These are phyloP conservation scores for Posidonia oceanica DNA, from an alignment of 116 monocot genomes.

Conservation along the genomic window DNA sequence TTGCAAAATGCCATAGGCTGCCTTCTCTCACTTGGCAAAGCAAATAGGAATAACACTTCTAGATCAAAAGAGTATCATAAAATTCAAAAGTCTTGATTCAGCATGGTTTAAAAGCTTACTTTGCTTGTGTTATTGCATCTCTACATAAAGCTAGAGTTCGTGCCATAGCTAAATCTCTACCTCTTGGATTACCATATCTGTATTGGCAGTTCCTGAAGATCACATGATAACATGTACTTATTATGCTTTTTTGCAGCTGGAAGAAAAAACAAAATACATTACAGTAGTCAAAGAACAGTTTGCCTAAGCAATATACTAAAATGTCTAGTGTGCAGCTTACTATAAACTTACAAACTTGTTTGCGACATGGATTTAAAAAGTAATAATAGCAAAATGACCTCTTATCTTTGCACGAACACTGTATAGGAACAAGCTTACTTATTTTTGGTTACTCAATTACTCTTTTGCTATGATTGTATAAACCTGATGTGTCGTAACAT, in stretches of 20 bases:
- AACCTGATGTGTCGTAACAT: too few relatives aligned
- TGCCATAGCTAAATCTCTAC: slow-evolving; percentile 72
- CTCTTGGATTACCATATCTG: slow-evolving; percentile 66
- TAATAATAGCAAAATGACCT: too few relatives aligned
- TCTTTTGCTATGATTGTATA: too few relatives aligned
- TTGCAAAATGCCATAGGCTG: slow-evolving; percentile 32
- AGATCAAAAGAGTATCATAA: neutral
- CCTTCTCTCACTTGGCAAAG: slow-evolving; percentile 28
- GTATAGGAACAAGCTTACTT: too few relatives aligned
- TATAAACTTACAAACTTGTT: too few relatives aligned
- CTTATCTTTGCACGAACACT: too few relatives aligned
- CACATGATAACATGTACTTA: neutral
- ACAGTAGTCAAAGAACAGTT: too few relatives aligned
- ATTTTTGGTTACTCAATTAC: too few relatives aligned
- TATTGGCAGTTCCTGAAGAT: slow-evolving; percentile 50
- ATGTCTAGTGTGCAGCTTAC: too few relatives aligned
- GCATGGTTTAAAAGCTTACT: slow-evolving; percentile 32
- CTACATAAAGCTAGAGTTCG: slow-evolving; percentile 56
- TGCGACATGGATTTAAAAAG: too few relatives aligned
- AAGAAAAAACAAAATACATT: neutral
- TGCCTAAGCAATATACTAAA: too few relatives aligned
- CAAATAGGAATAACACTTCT: neutral
- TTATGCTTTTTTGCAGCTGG: neutral
- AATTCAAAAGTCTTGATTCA: neutral
- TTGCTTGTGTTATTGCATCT: slow-evolving; percentile 68